Percentiles rank a stretch among this genome's conserved stretches.
Conservation (phyloP, 2,329 filamentous ascomycete species). For the Colletotrichum eremochloae region DNA sequence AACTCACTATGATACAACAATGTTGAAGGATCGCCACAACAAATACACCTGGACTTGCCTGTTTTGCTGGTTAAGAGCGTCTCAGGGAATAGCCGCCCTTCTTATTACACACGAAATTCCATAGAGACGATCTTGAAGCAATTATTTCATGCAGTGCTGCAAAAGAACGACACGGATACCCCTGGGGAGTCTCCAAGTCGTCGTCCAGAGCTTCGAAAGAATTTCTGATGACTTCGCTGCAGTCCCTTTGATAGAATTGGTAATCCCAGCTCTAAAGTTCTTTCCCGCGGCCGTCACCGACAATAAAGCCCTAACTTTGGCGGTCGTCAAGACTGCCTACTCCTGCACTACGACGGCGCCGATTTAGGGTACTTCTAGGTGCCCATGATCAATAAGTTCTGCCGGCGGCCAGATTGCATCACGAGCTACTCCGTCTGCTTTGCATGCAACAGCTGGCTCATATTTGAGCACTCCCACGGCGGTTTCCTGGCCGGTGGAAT, state of each 20-base stretch:
- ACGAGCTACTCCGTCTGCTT: slow-evolving; percentile 60
- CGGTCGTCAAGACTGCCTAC: slow-evolving; percentile 62
- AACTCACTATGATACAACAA: slow-evolving; percentile 20
- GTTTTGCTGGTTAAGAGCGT: slow-evolving; percentile 26
- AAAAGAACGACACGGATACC: slow-evolving; percentile 10
- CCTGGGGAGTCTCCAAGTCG: slow-evolving; percentile 6
- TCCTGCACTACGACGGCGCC: slow-evolving; percentile 67
- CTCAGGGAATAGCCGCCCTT: slow-evolving; percentile 20
- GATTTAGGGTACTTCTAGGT: slow-evolving; percentile 64
- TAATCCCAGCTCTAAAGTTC: slow-evolving; percentile 61
- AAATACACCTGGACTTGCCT: slow-evolving; percentile 24
- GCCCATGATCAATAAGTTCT: slow-evolving; percentile 60
- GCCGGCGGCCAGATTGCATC: slow-evolving; percentile 59
- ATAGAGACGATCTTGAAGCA: neutral
- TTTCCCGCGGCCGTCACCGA: slow-evolving; percentile 54
- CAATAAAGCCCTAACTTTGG: slow-evolving; percentile 46
- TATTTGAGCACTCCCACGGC: slow-evolving; percentile 56
- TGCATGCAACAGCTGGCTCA: slow-evolving; percentile 57
- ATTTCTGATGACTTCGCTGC: slow-evolving; percentile 7
- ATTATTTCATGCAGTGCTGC: slow-evolving; percentile 3
- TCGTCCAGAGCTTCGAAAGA: slow-evolving; percentile 44
- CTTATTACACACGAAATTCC: slow-evolving; percentile 4
- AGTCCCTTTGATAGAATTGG: slow-evolving; percentile 64
- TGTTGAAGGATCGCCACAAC: slow-evolving; percentile 33
- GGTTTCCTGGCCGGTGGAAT: slow-evolving; percentile 62